phyloP scores from a whole-genome alignment of 1,284 basidiomycete species.

The Ceratobasidium sp. region DNA sequence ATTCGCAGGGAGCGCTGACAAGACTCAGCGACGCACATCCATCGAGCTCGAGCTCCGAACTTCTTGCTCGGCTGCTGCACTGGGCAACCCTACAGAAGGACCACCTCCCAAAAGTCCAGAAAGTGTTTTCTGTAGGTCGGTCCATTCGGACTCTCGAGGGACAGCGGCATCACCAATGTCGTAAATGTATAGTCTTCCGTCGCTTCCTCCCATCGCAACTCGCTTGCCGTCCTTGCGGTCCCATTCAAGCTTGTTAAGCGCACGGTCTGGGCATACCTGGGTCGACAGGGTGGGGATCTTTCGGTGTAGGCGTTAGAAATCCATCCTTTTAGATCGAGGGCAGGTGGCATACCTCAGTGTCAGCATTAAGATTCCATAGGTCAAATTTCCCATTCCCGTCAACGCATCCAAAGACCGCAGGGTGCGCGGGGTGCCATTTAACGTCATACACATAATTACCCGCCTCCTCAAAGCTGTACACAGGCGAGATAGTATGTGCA shows the following conservation, averaged over 20 bases:
- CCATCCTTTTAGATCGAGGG: neutral
- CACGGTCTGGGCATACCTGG: slow-evolving; percentile 70
- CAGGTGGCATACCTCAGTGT: slow-evolving; percentile 78
- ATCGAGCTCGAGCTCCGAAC: slow-evolving; percentile 5
- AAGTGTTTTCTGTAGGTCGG: slow-evolving; percentile 83
- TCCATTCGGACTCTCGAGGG: slow-evolving; percentile 87
- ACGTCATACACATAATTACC: slow-evolving; percentile 99
- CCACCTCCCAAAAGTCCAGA: slow-evolving; percentile 58
- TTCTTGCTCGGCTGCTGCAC: slow-evolving; percentile 4
- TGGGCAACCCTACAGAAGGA: slow-evolving; percentile 9
- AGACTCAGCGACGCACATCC: slow-evolving; percentile 18
- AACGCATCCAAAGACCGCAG: slow-evolving; percentile 90
- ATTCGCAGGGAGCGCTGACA: neutral
- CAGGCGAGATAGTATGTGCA: slow-evolving; percentile 64
- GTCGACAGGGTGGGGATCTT: slow-evolving; percentile 84
- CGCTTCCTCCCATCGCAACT: slow-evolving; percentile 86
- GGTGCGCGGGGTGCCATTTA: slow-evolving; percentile 95
- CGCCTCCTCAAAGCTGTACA: slow-evolving; percentile 94
- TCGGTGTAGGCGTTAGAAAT: neutral
- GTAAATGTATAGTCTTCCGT: slow-evolving; percentile 92
- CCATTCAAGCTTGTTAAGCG: slow-evolving; percentile 96
- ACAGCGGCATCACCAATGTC: slow-evolving; percentile 90
- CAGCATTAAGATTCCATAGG: slow-evolving; percentile 93
- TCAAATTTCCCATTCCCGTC: slow-evolving; percentile 96
- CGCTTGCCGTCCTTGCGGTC: slow-evolving; percentile 84